These are phyloP conservation scores for Aspergillus jensenii DNA, from an alignment of 2,329 filamentous ascomycete genomes.

Conservation along the genomic window DNA sequence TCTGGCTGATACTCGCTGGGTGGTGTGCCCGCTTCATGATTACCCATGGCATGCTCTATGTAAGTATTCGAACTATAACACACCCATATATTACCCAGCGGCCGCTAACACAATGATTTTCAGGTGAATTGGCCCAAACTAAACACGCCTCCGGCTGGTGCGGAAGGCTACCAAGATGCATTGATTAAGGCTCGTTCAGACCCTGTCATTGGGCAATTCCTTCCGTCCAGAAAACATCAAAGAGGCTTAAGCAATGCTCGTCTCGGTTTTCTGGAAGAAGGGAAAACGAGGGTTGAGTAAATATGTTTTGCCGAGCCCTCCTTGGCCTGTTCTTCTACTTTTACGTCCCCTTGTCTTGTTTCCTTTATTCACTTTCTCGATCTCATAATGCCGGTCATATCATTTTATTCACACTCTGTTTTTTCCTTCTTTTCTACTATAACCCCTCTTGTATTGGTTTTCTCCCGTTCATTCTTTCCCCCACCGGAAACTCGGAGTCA, in stretches of 20 bases:
- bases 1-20: constrained; percentile 69
- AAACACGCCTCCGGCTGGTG: constrained; percentile 81
- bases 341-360: background rate
- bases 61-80: constrained; percentile 54
- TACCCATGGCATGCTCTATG: constrained; percentile 86
- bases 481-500: background rate
- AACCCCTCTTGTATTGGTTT: background rate
- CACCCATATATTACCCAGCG: background rate
- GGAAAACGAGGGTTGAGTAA: constrained; percentile 92
- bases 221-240: constrained; percentile 66
- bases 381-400: constrained; percentile 5
- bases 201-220: constrained; percentile 72
- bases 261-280: constrained; percentile 86
- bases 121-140: constrained; percentile 98
- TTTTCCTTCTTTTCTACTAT: constrained; percentile 1
- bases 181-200: constrained; percentile 80
- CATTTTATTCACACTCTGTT: background rate
- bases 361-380: background rate
- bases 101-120: constrained; percentile 5
- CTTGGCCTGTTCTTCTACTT: constrained; percentile 2
- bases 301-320: constrained; percentile 3
- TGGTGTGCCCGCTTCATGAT: constrained; percentile 78
- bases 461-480: constrained; percentile 5
- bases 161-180: constrained; percentile 86
- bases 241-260: constrained; percentile 79